These are phyloP conservation scores for Isatis lusitanica DNA, from an alignment of 441 rosid species.

Conservation along the genomic window DNA sequence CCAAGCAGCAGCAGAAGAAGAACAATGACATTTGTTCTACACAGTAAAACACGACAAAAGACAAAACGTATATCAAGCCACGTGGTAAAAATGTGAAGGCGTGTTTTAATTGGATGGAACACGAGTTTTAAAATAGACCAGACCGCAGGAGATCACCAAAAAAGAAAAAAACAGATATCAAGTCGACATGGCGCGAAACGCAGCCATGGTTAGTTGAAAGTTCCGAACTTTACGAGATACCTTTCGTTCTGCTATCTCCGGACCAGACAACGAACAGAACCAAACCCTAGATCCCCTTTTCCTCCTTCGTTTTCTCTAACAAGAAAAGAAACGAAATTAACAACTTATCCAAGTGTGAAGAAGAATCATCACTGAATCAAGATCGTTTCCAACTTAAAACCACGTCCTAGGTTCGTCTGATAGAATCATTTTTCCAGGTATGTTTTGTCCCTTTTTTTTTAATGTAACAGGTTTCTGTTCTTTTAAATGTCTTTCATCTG, in stretches of 20 bases:
- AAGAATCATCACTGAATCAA: constrained; percentile 14
- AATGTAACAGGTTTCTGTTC: neutral
- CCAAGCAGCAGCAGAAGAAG: neutral
- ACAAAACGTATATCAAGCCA: constrained; percentile 3
- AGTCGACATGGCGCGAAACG: constrained; percentile 38
- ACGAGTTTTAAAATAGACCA: neutral
- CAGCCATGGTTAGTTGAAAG: constrained; percentile 32
- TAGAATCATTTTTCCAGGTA: constrained; percentile 10
- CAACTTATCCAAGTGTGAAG: constrained; percentile 18
- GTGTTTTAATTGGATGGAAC: constrained; percentile 6
- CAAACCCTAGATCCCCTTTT: constrained; percentile 41
- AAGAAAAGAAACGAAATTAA: neutral
- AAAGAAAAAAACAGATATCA: constrained; percentile 1
- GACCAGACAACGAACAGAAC: neutral
- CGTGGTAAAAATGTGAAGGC: neutral
- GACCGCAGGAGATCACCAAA: neutral
- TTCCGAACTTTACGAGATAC: constrained; percentile 38
- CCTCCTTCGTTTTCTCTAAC: constrained; percentile 15
- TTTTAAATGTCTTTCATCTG: neutral
- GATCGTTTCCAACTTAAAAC: neutral
- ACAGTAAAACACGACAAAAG: neutral
- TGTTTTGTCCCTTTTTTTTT: neutral
- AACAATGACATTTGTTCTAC: neutral
- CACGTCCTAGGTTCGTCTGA: neutral
- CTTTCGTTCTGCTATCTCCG: constrained; percentile 22